Evolutionary conservation across 2,329 filamentous ascomycete genomes (phyloP).

Genomic region (Pseudogymnoascus sp.): DNA sequence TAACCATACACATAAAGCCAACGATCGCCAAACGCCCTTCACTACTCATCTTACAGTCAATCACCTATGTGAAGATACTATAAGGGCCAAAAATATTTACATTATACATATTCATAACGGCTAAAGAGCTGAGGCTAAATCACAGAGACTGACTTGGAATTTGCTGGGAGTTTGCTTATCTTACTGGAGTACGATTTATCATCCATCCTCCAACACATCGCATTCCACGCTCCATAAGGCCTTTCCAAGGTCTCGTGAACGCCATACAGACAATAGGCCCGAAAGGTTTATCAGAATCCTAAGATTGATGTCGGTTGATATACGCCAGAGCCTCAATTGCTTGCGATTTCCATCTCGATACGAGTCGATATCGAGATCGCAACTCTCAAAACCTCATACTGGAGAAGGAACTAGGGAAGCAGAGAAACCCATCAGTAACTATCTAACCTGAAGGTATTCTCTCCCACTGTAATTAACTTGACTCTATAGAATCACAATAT

Average conservation of each 20-base stretch:
- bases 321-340: conserved; percentile 43
- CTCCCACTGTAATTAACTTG: conserved; percentile 12
- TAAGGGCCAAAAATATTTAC: neutral
- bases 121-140: neutral
- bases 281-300: conserved; percentile 12
- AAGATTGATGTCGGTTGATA: conserved; percentile 50
- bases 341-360: conserved; percentile 47
- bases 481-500: conserved; percentile 31
- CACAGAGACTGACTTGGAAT: neutral
- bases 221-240: neutral
- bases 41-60: neutral
- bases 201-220: neutral
- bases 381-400: conserved; percentile 47
- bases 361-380: conserved; percentile 46
- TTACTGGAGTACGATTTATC: neutral
- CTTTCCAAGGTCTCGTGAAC: neutral
- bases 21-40: neutral
- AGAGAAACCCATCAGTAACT: conserved; percentile 26
- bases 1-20: neutral
- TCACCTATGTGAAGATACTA: no score
- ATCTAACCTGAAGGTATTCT: neutral
- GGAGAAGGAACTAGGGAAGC: conserved; percentile 35
- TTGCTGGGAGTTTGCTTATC: neutral
- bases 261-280: neutral
- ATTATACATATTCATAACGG: neutral